Evolutionary conservation across 768 basidiomycete species (phyloP).

Genomic region (Agaricus sinodeliciosus): DNA sequence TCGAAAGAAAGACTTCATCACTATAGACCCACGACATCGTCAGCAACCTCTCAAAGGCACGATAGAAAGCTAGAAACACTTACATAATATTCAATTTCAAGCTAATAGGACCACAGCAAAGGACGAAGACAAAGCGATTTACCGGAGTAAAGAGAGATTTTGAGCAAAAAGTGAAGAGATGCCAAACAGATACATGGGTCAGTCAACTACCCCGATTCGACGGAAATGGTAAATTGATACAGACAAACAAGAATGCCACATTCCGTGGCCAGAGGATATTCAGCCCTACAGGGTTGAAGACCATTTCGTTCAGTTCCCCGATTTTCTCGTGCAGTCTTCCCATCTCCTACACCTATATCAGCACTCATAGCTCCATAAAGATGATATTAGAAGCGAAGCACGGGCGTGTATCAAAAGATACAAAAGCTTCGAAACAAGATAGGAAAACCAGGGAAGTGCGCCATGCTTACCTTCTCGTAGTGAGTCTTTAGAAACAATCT

Average conservation of each 20-base stretch:
- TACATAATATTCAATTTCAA: slow-evolving; percentile 95
- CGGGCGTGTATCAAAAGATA: background rate
- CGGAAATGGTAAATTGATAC: slow-evolving; percentile 28
- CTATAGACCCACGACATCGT: background rate
- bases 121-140: background rate
- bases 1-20: background rate
- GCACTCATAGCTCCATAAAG: background rate
- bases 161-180: background rate
- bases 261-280: slow-evolving; percentile 81
- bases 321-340: slow-evolving; percentile 53
- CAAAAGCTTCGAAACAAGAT: background rate
- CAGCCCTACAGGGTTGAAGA: slow-evolving; percentile 84
- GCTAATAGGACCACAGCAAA: slow-evolving; percentile 33
- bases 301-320: slow-evolving; percentile 56
- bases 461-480: slow-evolving; percentile 64
- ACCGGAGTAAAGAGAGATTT: slow-evolving; percentile 2
- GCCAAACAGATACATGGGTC: slow-evolving; percentile 6
- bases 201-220: background rate
- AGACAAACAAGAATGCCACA: slow-evolving; percentile 87
- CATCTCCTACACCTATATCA: slow-evolving; percentile 59
- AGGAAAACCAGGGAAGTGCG: background rate
- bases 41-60: background rate
- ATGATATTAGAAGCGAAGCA: background rate
- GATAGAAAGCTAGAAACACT: slow-evolving; percentile 25
- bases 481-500: slow-evolving; percentile 62